A percentile compares a stretch with the other conserved stretches of the same genome.
Evolutionary conservation across 1,284 basidiomycete genomes (phyloP).

Genomic region (Austroboletus niveus): DNA sequence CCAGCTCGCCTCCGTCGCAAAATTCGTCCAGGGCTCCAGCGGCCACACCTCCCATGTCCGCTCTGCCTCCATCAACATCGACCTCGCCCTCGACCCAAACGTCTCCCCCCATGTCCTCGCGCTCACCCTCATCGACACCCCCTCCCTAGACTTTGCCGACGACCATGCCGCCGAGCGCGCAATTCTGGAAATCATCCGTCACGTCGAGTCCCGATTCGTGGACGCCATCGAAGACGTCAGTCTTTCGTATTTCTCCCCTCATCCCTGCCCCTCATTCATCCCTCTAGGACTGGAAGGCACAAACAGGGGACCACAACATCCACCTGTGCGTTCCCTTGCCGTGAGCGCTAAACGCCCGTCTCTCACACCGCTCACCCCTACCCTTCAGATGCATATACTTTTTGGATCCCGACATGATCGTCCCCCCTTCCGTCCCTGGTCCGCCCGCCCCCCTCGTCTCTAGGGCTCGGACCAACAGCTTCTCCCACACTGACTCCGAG

Average conservation of each 20-base stretch:
- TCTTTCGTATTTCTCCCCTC: conserved; percentile 25
- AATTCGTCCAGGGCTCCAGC: conserved; percentile 70
- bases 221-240: conserved; percentile 71
- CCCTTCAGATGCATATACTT: conserved; percentile 71
- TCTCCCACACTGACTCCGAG: conserved; percentile 65
- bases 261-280: conserved; percentile 6
- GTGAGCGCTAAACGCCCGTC: conserved; percentile 20
- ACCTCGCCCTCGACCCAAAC: conserved; percentile 48
- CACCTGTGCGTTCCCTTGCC: conserved; percentile 63
- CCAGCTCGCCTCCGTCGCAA: conserved; percentile 70
- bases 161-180: conserved; percentile 55
- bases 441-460: conserved; percentile 62
- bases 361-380: conserved; percentile 23
- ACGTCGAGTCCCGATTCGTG: conserved; percentile 63
- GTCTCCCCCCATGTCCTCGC: conserved; percentile 46
- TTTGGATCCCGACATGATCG: conserved; percentile 71
- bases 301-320: conserved; percentile 68
- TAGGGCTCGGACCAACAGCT: conserved; percentile 63
- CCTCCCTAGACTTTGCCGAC: conserved; percentile 68
- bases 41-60: conserved; percentile 67
- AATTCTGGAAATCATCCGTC: conserved; percentile 60
- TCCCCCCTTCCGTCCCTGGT: conserved; percentile 61
- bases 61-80: conserved; percentile 64
- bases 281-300: conserved; percentile 61
- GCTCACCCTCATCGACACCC: conserved; percentile 76